Evolutionary conservation across 441 rosid species (phyloP), one percentile per base, ranked within the genome.

Genomic region (Dalechampia spathulata): DNA sequence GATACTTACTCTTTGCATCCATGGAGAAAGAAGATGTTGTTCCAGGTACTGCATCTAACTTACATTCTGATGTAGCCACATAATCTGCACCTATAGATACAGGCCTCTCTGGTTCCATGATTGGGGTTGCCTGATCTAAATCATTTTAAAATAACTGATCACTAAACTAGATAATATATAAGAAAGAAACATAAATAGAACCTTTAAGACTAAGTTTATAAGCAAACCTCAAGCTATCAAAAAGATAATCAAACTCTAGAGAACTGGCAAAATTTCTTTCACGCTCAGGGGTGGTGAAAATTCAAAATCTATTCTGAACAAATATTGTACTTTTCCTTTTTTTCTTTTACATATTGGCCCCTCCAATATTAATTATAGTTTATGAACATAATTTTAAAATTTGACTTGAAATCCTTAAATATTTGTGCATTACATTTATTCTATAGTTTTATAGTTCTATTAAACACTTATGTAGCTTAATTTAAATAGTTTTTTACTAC

Each of bases 1-100:
- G 20, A n/a, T n/a, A 58, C 71, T 65, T 68, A 80, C 86, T 49
- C 65, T 76, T 78, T 55, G 54, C 50, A 63, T 74, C 79, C 48
- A 68, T 10, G 60, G 66, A 48, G 20, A 73, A 56, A 36, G 72
- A 66, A 49, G 74, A 66, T 59, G 61, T 19, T 17, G 16, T 38
- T 60, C 61, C 60, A 59, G 41, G 65, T 55, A 65, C 66, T 25
- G 67, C 60, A 22, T 65, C 57, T 21, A 55, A 45, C 43, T 27
- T 69, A 40, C 69, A 43, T 65, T 64, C 75, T 37, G 64, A 55
- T 32, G 48, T 55, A 47, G 57, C 63, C 27, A 34, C 40, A 66
- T 60, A 71, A 68, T 58, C 64, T 27, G 65, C 63, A 72, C 68
- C 63, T 57, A 45, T 60, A 41, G 65, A 48, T 57, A 72, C 72